Evolutionary conservation across 139 green algal species (phyloP).

Genomic region (Picochlorum sp.): DNA sequence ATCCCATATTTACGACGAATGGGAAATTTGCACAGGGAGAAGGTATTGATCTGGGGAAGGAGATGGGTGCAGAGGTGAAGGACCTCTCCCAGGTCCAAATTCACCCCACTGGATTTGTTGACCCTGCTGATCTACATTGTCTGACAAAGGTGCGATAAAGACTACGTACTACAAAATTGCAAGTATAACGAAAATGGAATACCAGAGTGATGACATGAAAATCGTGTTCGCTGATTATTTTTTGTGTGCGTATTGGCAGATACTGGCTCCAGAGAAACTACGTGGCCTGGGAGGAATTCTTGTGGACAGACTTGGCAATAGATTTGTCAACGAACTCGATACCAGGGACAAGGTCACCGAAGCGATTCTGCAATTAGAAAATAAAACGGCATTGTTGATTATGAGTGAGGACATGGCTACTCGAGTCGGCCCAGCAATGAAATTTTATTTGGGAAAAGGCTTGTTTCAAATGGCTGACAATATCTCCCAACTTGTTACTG

Average conservation of each 20-base stretch:
- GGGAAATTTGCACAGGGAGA: constrained; percentile 54
- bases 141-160: constrained; percentile 4
- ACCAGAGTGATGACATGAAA: no score
- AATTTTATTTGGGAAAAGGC: constrained; percentile 49
- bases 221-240: neutral
- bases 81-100: constrained; percentile 64
- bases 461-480: constrained; percentile 38
- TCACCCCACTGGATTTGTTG: constrained; percentile 64
- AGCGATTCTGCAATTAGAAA: constrained; percentile 24
- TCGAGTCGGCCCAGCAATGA: constrained; percentile 38
- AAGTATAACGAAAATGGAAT: no score
- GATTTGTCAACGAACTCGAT: constrained; percentile 69
- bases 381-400: constrained; percentile 32
- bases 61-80: constrained; percentile 23
- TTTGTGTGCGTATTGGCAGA: constrained; percentile 15
- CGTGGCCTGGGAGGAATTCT: constrained; percentile 55
- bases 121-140: constrained; percentile 34
- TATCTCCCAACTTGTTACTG: constrained; percentile 13
- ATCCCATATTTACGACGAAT: constrained; percentile 57
- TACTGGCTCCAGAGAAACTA: constrained; percentile 67
- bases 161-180: no score
- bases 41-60: constrained; percentile 16
- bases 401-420: constrained; percentile 18
- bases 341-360: constrained; percentile 41
- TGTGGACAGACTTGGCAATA: constrained; percentile 31